Percentiles rank a stretch among this genome's conserved stretches.
phyloP scores from a whole-genome alignment of 148 eudicot genomes.

The Chenopodium berlandieri region DNA sequence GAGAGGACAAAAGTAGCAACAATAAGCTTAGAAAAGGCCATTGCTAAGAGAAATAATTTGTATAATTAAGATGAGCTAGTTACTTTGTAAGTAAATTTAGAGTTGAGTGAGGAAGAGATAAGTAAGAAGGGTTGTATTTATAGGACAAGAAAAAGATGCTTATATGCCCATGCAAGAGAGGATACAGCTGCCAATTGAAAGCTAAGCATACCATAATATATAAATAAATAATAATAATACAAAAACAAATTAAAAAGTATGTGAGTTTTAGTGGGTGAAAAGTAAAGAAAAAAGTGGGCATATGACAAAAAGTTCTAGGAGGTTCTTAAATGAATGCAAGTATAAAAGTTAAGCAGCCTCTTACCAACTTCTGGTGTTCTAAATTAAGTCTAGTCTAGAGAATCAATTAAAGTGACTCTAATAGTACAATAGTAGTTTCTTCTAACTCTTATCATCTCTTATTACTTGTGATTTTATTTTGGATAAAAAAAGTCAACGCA shows the following conservation, averaged over 20 bases:
- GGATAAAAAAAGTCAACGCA: background rate
- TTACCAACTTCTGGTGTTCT: conserved; percentile 15
- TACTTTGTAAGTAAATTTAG: background rate
- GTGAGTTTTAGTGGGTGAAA: conserved; percentile 21
- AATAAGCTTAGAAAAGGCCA: conserved; percentile 30
- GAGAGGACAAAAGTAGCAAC: conserved; percentile 30
- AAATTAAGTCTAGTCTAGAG: background rate
- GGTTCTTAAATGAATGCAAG: background rate
- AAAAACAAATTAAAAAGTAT: background rate
- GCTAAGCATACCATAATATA: conserved; percentile 10
- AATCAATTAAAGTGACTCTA: background rate
- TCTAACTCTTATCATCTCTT: background rate
- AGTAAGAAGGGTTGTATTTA: conserved; percentile 13
- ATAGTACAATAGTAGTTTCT: background rate
- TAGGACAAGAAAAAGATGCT: background rate
- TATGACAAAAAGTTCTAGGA: conserved; percentile 9
- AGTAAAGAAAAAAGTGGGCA: conserved; percentile 4
- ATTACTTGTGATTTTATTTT: background rate
- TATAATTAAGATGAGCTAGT: background rate
- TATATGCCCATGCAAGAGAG: conserved; percentile 7
- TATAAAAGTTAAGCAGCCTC: background rate
- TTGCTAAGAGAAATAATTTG: background rate
- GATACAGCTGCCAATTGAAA: conserved; percentile 25
- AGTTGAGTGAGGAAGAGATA: conserved; percentile 3
- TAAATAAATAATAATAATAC: background rate